Conservation (phyloP, 805 yeast genomes). For the Brettanomyces nanus region DNA sequence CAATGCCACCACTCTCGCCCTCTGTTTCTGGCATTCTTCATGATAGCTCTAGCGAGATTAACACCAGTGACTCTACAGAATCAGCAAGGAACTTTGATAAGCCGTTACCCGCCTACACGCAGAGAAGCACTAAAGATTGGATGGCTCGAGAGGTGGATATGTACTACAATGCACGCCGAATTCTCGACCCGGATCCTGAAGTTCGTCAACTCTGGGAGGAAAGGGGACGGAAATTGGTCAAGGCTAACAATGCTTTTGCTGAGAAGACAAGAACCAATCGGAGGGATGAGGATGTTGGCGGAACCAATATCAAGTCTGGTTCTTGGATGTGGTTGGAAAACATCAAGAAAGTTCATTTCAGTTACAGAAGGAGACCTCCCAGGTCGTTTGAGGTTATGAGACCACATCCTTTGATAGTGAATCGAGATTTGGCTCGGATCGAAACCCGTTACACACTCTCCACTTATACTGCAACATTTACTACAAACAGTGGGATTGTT, state of each 20-base stretch:
- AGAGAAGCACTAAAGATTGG: conserved; percentile 32
- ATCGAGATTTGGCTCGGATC: neutral
- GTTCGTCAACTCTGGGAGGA: conserved; percentile 44
- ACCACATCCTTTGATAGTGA: conserved; percentile 13
- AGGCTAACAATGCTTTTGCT: conserved; percentile 8
- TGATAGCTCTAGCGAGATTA: neutral
- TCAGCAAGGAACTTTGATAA: neutral
- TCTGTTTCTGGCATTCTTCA: conserved; percentile 1
- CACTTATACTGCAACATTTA: neutral
- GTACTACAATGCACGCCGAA: conserved; percentile 35
- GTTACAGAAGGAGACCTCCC: neutral
- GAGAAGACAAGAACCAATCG: neutral
- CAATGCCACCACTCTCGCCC: conserved; percentile 3
- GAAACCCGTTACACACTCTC: conserved; percentile 1
- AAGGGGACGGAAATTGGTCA: conserved; percentile 26
- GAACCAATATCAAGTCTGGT: neutral
- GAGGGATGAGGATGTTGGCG: neutral
- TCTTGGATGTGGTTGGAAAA: neutral
- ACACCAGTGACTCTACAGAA: neutral
- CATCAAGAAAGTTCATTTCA: neutral
- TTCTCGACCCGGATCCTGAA: conserved; percentile 34
- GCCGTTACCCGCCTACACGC: neutral
- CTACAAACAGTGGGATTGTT: no score
- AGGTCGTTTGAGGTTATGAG: conserved; percentile 23
- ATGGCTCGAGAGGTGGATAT: conserved; percentile 54